Evolutionary conservation across 306 rosid species (phyloP).

Genomic region (Glycyrrhiza uralensis): DNA sequence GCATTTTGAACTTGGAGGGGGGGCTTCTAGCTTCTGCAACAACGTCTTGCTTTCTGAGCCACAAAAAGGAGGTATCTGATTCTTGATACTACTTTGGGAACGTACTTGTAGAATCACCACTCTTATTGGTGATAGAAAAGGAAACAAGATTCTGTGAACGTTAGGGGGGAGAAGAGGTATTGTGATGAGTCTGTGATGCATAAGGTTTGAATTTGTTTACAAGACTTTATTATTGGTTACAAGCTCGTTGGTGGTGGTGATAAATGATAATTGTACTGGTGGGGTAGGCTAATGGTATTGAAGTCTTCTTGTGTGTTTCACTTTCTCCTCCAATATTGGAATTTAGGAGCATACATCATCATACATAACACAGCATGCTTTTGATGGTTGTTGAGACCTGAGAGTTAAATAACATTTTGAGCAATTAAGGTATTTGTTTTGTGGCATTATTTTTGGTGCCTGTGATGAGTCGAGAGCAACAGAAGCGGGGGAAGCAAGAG

Average conservation of each 20-base stretch:
- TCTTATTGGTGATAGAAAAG: constrained; percentile 12
- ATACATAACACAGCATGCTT: background rate
- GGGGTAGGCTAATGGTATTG: constrained; percentile 33
- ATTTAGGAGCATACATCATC: background rate
- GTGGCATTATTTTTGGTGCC: constrained; percentile 7
- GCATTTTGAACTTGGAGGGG: constrained; percentile 12
- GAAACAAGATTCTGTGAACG: constrained; percentile 36
- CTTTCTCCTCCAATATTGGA: constrained; percentile 14
- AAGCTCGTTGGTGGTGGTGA: constrained; percentile 42
- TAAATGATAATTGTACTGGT: constrained; percentile 34
- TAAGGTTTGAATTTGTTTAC: constrained; percentile 33
- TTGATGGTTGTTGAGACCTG: constrained; percentile 41
- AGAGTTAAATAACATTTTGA: constrained; percentile 35
- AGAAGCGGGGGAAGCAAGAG: constrained; percentile 74
- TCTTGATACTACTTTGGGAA: constrained; percentile 36
- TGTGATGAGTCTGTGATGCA: constrained; percentile 16
- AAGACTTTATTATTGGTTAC: constrained; percentile 32
- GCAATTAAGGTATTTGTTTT: constrained; percentile 17
- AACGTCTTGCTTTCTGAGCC: constrained; percentile 57
- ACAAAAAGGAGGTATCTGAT: constrained; percentile 33
- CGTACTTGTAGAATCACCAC: constrained; percentile 27
- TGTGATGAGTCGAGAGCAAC: constrained; percentile 73
- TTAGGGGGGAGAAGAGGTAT: constrained; percentile 15
- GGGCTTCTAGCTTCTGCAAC: constrained; percentile 15
- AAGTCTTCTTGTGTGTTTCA: constrained; percentile 23